These are phyloP conservation scores for Alternaria atra DNA, from an alignment of 2,329 filamentous ascomycete species.

Conservation along the genomic window DNA sequence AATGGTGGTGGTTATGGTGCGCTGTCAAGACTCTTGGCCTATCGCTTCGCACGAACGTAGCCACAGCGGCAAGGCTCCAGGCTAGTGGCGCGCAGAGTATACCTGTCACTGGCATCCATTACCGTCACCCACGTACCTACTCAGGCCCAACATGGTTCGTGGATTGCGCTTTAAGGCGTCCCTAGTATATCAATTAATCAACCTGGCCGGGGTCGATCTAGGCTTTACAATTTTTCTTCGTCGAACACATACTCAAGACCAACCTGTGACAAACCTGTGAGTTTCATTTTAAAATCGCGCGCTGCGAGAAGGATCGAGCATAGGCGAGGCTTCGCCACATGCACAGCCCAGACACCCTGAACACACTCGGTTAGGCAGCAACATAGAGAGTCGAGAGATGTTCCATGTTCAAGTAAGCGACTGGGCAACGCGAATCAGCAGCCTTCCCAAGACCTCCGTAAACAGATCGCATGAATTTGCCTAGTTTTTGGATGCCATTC, in stretches of 20 bases:
- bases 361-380: slow-evolving; percentile 7
- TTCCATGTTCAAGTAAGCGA: slow-evolving; percentile 7
- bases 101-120: background rate
- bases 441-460: background rate
- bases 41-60: slow-evolving; percentile 1
- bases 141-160: background rate
- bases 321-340: slow-evolving; percentile 4
- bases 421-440: slow-evolving; percentile 1
- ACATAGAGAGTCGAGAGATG: background rate
- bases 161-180: no score
- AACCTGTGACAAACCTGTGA: background rate
- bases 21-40: background rate
- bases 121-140: background rate
- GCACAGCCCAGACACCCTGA: slow-evolving; percentile 1
- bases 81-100: slow-evolving; percentile 4
- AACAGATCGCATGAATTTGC: slow-evolving; percentile 11
- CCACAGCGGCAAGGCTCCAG: background rate
- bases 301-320: background rate
- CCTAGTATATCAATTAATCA: no score
- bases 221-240: no score
- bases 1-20: background rate
- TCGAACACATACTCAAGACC: background rate
- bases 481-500: background rate
- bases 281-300: background rate
- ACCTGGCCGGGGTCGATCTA: no score